Evolutionary conservation across 1,139 yeast genomes (phyloP).

Genomic region (Lodderomyces theae): DNA sequence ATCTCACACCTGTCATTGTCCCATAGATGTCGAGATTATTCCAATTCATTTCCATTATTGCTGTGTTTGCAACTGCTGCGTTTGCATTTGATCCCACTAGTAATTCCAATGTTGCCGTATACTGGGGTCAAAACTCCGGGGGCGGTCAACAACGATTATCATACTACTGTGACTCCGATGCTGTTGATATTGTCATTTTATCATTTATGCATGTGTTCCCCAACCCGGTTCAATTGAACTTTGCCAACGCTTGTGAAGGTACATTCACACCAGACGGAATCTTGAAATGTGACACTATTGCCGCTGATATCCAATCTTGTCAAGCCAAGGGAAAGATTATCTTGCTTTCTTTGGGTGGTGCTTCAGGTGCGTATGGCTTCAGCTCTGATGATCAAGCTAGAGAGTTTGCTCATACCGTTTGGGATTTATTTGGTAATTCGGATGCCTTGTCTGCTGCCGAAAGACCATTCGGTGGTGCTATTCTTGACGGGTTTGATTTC

Average conservation of each 20-base stretch:
- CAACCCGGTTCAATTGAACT: constrained; percentile 47
- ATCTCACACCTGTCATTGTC: background rate
- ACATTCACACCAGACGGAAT: constrained; percentile 51
- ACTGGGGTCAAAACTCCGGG: constrained; percentile 86
- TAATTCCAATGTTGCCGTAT: constrained; percentile 66
- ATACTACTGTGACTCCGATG: constrained; percentile 64
- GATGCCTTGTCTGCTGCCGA: constrained; percentile 25
- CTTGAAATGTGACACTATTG: constrained; percentile 61
- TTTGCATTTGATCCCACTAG: constrained; percentile 43
- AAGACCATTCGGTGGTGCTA: constrained; percentile 71
- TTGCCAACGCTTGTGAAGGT: constrained; percentile 64
- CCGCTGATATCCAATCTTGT: constrained; percentile 77
- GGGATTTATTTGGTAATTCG: constrained; percentile 89
- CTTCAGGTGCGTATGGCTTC: constrained; percentile 78
- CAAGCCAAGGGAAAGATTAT: constrained; percentile 77
- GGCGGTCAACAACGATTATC: constrained; percentile 63
- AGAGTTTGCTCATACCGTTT: constrained; percentile 68
- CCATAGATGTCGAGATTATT: constrained; percentile 6
- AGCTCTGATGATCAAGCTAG: constrained; percentile 58
- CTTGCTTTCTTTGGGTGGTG: constrained; percentile 84
- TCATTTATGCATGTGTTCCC: constrained; percentile 72
- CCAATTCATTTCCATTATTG: constrained; percentile 8
- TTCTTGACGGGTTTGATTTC: constrained; percentile 47
- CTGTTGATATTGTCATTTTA: constrained; percentile 69
- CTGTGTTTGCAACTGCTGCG: constrained; percentile 10